Evolutionary conservation across 352 stramenopile genomes (phyloP).

Genomic region (Phytophthora pinifolia): DNA sequence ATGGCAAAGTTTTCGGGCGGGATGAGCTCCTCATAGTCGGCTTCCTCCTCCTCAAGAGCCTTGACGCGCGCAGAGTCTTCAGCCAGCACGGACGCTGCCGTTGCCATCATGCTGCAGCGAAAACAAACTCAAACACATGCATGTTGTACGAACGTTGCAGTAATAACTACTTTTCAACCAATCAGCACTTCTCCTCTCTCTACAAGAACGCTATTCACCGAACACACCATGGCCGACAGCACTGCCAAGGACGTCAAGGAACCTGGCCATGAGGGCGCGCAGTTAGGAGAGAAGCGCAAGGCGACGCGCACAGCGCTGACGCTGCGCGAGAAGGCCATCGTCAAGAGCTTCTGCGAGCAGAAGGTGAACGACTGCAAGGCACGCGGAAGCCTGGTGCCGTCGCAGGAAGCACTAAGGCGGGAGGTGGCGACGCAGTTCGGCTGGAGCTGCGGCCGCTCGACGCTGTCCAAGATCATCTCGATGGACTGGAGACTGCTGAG

Average conservation of each 20-base stretch:
- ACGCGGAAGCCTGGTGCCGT: conserved; percentile 53
- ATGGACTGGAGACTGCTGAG: conserved; percentile 66
- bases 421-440: conserved; percentile 59
- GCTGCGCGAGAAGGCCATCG: conserved; percentile 66
- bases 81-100: conserved; percentile 21
- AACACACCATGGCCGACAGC: conserved; percentile 7
- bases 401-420: conserved; percentile 56
- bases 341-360: conserved; percentile 80
- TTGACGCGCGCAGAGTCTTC: conserved; percentile 24
- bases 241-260: background rate
- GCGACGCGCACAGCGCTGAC: conserved; percentile 53
- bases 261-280: conserved; percentile 1
- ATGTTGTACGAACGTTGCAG: too few species aligned
- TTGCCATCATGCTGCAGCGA: conserved; percentile 16
- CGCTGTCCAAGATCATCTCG: conserved; percentile 72
- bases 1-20: conserved; percentile 89
- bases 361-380: conserved; percentile 56
- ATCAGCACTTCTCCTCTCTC: conserved; percentile 11
- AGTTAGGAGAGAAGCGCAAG: conserved; percentile 26
- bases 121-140: background rate
- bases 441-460: conserved; percentile 67
- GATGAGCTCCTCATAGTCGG: conserved; percentile 83
- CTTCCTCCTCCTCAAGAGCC: conserved; percentile 66
- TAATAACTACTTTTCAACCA: conserved; percentile 5
- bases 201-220: conserved; percentile 26